A percentile compares a stretch with the other conserved stretches of the same genome.
Evolutionary conservation across 2,329 filamentous ascomycete species (phyloP).

Genomic region (Magnaporthiopsis incrustans): DNA sequence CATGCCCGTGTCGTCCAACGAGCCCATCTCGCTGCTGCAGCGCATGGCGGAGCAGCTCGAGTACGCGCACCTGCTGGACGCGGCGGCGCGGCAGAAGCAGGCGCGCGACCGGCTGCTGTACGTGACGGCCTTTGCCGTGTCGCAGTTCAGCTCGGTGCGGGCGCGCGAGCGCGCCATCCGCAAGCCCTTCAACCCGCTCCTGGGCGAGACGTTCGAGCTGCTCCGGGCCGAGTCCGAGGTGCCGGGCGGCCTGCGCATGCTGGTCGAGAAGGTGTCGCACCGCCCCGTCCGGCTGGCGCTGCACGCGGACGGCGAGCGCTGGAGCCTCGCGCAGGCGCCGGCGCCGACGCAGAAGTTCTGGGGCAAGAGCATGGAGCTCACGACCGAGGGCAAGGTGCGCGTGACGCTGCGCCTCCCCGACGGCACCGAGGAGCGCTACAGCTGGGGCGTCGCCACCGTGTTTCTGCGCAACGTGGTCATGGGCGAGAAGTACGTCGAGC

Average conservation of each 20-base stretch:
- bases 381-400: slow-evolving; percentile 80
- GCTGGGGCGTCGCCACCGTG: slow-evolving; percentile 79
- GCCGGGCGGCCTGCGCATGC: slow-evolving; percentile 74
- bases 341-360: slow-evolving; percentile 94
- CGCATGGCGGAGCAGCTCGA: slow-evolving; percentile 85
- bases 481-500: slow-evolving; percentile 96
- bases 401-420: slow-evolving; percentile 61
- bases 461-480: slow-evolving; percentile 95
- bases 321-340: slow-evolving; percentile 83
- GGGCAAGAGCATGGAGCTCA: slow-evolving; percentile 93
- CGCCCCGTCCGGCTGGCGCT: slow-evolving; percentile 87
- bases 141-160: slow-evolving; percentile 71
- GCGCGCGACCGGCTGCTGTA: slow-evolving; percentile 67
- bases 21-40: slow-evolving; percentile 82
- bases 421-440: slow-evolving; percentile 65
- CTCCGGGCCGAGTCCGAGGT: slow-evolving; percentile 72
- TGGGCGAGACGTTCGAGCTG: slow-evolving; percentile 92
- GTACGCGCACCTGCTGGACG: slow-evolving; percentile 77
- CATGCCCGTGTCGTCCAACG: slow-evolving; percentile 96
- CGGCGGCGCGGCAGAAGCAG: slow-evolving; percentile 55
- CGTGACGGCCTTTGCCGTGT: slow-evolving; percentile 84
- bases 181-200: slow-evolving; percentile 94
- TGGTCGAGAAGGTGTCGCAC: slow-evolving; percentile 95
- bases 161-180: slow-evolving; percentile 86
- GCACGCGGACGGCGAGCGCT: slow-evolving; percentile 78